Evolutionary conservation across 352 stramenopile genomes (phyloP).

Genomic region (Phytophthora pistaciae): DNA sequence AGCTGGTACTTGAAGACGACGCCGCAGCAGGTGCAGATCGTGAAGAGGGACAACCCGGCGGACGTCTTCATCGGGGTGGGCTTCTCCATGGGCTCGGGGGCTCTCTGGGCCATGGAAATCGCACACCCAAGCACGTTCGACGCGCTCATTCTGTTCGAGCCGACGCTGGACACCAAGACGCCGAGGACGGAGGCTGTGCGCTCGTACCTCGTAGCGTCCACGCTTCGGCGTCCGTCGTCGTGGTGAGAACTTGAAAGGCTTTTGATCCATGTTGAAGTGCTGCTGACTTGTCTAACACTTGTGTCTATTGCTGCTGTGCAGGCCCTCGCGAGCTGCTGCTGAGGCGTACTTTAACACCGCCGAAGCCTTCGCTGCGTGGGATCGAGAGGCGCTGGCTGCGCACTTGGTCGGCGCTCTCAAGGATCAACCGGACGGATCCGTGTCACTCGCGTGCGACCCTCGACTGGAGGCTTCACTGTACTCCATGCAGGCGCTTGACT

Average conservation of each 20-base stretch:
- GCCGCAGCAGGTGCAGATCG: conserved; percentile 3
- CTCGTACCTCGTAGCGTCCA: conserved; percentile 36
- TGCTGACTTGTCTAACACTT: neutral
- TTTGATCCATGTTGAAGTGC: neutral
- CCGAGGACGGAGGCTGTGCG: conserved; percentile 24
- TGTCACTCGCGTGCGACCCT: conserved; percentile 45
- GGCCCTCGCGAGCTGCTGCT: conserved; percentile 29
- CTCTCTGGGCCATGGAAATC: conserved; percentile 42
- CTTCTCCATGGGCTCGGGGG: conserved; percentile 51
- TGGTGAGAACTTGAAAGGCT: conserved; percentile 16
- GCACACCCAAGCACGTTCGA: conserved; percentile 48
- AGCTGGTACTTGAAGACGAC: conserved; percentile 22
- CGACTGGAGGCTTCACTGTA: conserved; percentile 50
- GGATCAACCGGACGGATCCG: conserved; percentile 24
- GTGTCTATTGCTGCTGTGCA: neutral
- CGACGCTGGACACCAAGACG: conserved; percentile 33
- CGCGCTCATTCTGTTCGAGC: conserved; percentile 52
- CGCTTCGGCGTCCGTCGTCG: conserved; percentile 27
- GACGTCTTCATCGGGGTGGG: conserved; percentile 47
- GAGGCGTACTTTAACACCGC: conserved; percentile 23
- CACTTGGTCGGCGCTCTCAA: conserved; percentile 30
- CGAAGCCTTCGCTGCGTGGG: conserved; percentile 29
- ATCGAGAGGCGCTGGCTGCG: conserved; percentile 27
- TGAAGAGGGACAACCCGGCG: conserved; percentile 13
- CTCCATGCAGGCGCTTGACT: conserved; percentile 33